A percentile compares a stretch with the other conserved stretches of the same genome.
Evolutionary conservation across 306 rosid genomes (phyloP).

Genomic region (Quillaja saponaria): DNA sequence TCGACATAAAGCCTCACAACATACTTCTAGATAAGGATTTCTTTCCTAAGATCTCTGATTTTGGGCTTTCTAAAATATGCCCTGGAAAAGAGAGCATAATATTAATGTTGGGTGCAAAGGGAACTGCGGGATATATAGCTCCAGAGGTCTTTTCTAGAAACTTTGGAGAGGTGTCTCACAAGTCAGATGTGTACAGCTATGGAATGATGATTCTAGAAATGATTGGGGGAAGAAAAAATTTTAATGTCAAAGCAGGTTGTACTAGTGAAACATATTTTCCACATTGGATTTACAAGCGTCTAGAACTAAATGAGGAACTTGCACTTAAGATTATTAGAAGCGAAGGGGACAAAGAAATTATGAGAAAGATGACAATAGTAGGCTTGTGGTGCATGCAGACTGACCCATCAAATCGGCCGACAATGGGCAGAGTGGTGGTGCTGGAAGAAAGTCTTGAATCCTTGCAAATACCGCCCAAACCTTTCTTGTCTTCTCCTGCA

Average conservation of each 20-base stretch:
- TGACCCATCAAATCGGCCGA: constrained; percentile 20
- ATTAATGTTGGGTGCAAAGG: constrained; percentile 9
- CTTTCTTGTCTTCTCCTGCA: constrained; percentile 24
- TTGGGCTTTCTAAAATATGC: constrained; percentile 32
- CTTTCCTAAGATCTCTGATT: constrained; percentile 20
- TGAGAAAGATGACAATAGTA: constrained; percentile 31
- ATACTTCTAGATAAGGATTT: background rate
- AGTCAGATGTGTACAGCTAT: constrained; percentile 21
- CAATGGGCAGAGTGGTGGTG: constrained; percentile 34
- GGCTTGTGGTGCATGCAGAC: constrained; percentile 36
- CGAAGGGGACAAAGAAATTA: constrained; percentile 4
- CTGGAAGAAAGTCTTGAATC: constrained; percentile 32
- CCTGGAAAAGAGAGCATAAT: background rate
- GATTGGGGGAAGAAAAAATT: constrained; percentile 18
- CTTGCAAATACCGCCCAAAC: constrained; percentile 35
- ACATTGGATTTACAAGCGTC: constrained; percentile 16
- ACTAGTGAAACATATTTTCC: constrained; percentile 29
- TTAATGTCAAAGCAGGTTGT: background rate
- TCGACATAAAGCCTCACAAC: constrained; percentile 27
- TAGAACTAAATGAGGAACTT: constrained; percentile 18
- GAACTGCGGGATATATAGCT: constrained; percentile 28
- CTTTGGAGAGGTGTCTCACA: constrained; percentile 22
- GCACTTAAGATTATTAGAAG: background rate
- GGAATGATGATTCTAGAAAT: constrained; percentile 18
- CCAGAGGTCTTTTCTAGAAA: constrained; percentile 6